These are phyloP conservation scores for Verbascum thapsus DNA, from an alignment of 257 asterid species.

Conservation along the genomic window DNA sequence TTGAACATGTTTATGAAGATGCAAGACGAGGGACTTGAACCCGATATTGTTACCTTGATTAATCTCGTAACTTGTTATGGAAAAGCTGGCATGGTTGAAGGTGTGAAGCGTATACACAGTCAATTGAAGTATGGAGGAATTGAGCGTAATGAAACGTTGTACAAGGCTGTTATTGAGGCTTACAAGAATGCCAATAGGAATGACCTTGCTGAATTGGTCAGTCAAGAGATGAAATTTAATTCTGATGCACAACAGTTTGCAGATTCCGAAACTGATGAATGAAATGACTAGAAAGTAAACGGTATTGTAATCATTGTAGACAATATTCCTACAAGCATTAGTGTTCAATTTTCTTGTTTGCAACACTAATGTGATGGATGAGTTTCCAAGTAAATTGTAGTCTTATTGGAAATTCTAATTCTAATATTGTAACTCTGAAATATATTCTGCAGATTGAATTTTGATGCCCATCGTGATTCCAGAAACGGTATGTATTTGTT, in stretches of 20 bases:
- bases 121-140: constrained; percentile 61
- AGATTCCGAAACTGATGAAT: constrained; percentile 49
- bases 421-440: no score
- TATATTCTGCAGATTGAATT: no score
- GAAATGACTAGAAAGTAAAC: neutral
- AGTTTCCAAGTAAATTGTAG: no score
- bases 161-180: constrained; percentile 67
- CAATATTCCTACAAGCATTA: neutral
- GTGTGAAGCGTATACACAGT: constrained; percentile 73
- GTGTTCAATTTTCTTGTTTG: no score
- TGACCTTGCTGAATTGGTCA: constrained; percentile 78
- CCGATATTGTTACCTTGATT: constrained; percentile 71
- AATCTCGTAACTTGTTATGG: constrained; percentile 81
- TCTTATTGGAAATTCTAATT: no score
- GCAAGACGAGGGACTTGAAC: constrained; percentile 82
- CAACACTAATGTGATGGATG: no score
- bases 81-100: constrained; percentile 86
- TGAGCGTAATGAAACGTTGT: constrained; percentile 61
- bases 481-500: no score
- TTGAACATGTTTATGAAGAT: constrained; percentile 79
- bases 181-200: constrained; percentile 58
- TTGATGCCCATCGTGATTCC: no score
- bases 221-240: constrained; percentile 70
- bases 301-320: neutral
- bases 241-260: constrained; percentile 36